Evolutionary conservation across 331 rosid species (phyloP).

Genomic region (Arachis monticola): DNA sequence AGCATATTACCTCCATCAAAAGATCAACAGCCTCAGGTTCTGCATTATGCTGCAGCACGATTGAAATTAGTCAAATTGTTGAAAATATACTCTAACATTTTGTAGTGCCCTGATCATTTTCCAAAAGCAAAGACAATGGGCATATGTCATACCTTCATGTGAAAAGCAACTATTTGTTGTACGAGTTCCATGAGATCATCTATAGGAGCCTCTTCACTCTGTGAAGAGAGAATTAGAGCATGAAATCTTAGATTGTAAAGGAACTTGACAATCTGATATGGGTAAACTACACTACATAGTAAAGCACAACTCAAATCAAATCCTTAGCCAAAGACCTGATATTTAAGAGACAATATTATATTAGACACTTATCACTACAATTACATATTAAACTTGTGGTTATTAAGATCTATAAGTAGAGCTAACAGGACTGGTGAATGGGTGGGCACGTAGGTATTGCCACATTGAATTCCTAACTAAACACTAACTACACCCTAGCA

Average conservation of each 20-base stretch:
- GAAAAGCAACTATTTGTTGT: slow-evolving; percentile 96
- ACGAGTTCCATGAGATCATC: slow-evolving; percentile 95
- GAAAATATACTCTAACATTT: slow-evolving; percentile 2
- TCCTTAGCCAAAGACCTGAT: not conserved
- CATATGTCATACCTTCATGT: slow-evolving; percentile 74
- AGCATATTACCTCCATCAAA: slow-evolving; percentile 82
- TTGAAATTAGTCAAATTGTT: slow-evolving; percentile 45
- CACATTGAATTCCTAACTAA: no score
- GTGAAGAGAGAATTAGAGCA: slow-evolving; percentile 32
- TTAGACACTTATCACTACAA: slow-evolving; percentile 4
- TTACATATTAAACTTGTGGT: no score
- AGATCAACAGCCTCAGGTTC: slow-evolving; percentile 99
- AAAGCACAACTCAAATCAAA: slow-evolving; percentile 6
- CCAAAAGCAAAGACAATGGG: slow-evolving; percentile 4
- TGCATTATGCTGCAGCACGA: slow-evolving; percentile 85
- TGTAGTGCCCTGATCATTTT: not conserved
- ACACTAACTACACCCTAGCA: no score
- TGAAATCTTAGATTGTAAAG: slow-evolving; percentile 1
- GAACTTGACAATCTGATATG: slow-evolving; percentile 7
- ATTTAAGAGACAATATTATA: not conserved
- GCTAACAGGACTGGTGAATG: no score
- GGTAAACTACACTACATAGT: not conserved
- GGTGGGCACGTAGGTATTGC: no score
- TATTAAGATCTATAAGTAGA: no score
- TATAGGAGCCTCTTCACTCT: slow-evolving; percentile 79